phyloP scores from a whole-genome alignment of 1,284 basidiomycete genomes.

The Limonomyces culmigenus region DNA sequence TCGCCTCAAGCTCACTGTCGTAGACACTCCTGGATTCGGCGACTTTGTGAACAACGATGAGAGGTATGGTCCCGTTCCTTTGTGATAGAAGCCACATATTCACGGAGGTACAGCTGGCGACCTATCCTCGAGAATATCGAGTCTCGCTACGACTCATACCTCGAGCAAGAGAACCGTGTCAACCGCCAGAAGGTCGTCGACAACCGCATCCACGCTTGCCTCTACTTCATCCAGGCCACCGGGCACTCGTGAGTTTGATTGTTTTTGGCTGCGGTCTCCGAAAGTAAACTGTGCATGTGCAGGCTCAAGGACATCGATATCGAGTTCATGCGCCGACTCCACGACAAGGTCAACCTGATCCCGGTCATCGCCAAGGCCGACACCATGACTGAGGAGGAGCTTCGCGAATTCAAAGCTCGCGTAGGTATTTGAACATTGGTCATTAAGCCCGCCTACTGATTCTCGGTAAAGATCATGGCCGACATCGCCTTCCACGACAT shows the following conservation, averaged over 20 bases:
- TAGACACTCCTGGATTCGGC: slow-evolving; percentile 93
- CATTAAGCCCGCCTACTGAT: slow-evolving; percentile 1
- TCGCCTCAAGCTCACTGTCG: slow-evolving; percentile 87
- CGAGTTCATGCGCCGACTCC: slow-evolving; percentile 92
- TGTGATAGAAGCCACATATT: not conserved
- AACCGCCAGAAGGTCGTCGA: slow-evolving; percentile 78
- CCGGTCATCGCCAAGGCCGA: slow-evolving; percentile 95
- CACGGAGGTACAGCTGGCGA: slow-evolving; percentile 60
- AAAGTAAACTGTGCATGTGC: slow-evolving; percentile 5
- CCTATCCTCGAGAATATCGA: slow-evolving; percentile 96
- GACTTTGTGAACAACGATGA: slow-evolving; percentile 98
- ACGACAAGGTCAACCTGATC: slow-evolving; percentile 93
- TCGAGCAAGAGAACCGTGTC: slow-evolving; percentile 96
- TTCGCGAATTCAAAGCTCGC: slow-evolving; percentile 79
- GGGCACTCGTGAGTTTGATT: slow-evolving; percentile 85
- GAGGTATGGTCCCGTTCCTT: slow-evolving; percentile 35
- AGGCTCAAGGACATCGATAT: slow-evolving; percentile 94
- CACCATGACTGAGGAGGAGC: slow-evolving; percentile 91
- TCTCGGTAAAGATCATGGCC: slow-evolving; percentile 49
- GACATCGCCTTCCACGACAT: slow-evolving; percentile 91
- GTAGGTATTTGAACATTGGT: slow-evolving; percentile 23
- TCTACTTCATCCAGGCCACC: slow-evolving; percentile 96
- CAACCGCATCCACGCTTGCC: slow-evolving; percentile 84
- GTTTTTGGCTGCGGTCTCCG: slow-evolving; percentile 4
- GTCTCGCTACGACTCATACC: slow-evolving; percentile 86